These are phyloP conservation scores for Syzygium aromaticum DNA, from an alignment of 345 rosid species.

Conservation along the genomic window DNA sequence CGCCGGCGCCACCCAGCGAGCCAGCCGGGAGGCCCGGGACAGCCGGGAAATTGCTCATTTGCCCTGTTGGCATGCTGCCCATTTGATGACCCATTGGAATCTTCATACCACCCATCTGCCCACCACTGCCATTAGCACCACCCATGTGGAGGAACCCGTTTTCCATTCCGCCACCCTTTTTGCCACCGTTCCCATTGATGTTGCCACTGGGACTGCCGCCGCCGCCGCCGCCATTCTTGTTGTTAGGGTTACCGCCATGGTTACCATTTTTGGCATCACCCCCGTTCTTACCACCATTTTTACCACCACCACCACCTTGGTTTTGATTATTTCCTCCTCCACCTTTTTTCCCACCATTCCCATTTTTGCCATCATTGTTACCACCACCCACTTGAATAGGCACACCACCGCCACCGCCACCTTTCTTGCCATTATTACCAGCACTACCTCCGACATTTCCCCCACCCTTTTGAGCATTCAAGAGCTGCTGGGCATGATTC, in stretches of 20 bases:
- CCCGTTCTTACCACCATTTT: slow-evolving; percentile 20
- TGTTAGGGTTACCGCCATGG: slow-evolving; percentile 35
- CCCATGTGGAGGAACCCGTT: slow-evolving; percentile 1
- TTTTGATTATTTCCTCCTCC: slow-evolving; percentile 27
- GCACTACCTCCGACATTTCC: slow-evolving; percentile 21
- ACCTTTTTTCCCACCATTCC: slow-evolving; percentile 27
- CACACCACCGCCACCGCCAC: slow-evolving; percentile 30
- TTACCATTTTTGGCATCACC: slow-evolving; percentile 24
- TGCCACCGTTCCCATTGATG: slow-evolving; percentile 5
- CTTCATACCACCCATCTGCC: not conserved
- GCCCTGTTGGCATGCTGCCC: slow-evolving; percentile 34
- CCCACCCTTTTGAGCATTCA: slow-evolving; percentile 41
- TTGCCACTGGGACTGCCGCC: slow-evolving; percentile 1
- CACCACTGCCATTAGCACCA: not conserved
- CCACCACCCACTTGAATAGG: slow-evolving; percentile 38
- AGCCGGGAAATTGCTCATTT: slow-evolving; percentile 42
- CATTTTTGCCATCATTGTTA: slow-evolving; percentile 23
- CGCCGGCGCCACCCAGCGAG: slow-evolving; percentile 35
- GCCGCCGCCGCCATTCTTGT: slow-evolving; percentile 26
- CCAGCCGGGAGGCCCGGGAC: slow-evolving; percentile 80
- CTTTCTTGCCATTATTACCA: slow-evolving; percentile 35
- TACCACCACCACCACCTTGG: slow-evolving; percentile 42
- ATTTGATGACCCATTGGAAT: slow-evolving; percentile 26
- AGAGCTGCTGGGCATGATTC: slow-evolving; percentile 26
- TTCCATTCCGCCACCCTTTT: not conserved